phyloP scores from a whole-genome alignment of 345 rosid species.

The Alliaria petiolata region DNA sequence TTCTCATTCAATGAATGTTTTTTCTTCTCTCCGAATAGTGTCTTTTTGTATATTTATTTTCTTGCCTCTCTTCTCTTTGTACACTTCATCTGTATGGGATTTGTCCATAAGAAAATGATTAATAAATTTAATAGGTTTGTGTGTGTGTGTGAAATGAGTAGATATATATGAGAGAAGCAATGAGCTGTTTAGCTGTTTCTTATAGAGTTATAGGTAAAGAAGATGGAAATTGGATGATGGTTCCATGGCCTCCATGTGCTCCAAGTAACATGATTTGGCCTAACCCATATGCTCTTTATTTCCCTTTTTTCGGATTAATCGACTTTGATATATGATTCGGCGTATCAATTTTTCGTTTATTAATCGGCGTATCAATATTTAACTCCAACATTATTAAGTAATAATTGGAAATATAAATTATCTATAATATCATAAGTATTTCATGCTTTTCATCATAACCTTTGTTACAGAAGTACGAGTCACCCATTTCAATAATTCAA shows the following conservation, averaged over 20 bases:
- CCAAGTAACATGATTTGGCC: constrained; percentile 33
- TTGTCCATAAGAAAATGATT: neutral
- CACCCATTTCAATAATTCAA: neutral
- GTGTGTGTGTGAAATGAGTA: constrained; percentile 18
- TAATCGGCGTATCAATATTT: constrained; percentile 1
- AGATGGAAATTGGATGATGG: constrained; percentile 19
- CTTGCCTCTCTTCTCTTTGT: neutral
- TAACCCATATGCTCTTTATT: neutral
- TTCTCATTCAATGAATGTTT: constrained; percentile 9
- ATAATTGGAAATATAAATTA: neutral
- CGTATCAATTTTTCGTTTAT: constrained; percentile 13
- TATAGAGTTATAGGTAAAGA: constrained; percentile 5
- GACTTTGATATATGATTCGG: constrained; percentile 10
- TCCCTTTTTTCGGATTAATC: neutral
- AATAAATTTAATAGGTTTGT: neutral
- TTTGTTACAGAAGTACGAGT: neutral
- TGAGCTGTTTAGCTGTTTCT: constrained; percentile 30
- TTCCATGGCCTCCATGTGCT: constrained; percentile 22
- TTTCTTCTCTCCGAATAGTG: neutral
- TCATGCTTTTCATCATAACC: neutral
- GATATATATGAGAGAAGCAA: constrained; percentile 10
- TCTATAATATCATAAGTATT: neutral
- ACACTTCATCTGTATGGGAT: constrained; percentile 1
- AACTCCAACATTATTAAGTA: constrained; percentile 1
- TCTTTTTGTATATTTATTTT: neutral